Conservation (phyloP, 345 rosid genomes). For the Stellera chamaejasme region DNA sequence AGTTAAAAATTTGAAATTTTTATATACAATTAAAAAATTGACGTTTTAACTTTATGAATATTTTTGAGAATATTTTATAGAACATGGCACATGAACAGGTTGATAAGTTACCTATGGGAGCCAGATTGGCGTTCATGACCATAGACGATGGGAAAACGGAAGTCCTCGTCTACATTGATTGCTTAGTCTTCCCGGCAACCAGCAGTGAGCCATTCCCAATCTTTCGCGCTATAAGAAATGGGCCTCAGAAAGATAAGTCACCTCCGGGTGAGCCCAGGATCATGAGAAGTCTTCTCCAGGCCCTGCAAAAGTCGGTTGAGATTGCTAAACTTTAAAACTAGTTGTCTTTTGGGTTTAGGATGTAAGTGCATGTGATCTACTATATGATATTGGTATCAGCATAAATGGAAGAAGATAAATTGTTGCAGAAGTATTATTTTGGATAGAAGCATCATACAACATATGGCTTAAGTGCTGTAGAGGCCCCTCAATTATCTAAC, state of each 20-base stretch:
- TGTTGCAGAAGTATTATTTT: too few species aligned
- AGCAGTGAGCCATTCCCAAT: conserved; percentile 38
- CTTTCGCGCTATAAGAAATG: conserved; percentile 73
- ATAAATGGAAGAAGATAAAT: too few species aligned
- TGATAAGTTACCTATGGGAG: conserved; percentile 73
- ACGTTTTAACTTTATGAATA: too few species aligned
- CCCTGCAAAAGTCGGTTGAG: conserved; percentile 60
- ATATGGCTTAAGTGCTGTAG: too few species aligned
- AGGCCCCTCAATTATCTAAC: too few species aligned
- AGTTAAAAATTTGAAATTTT: too few species aligned
- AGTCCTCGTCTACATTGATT: conserved; percentile 77
- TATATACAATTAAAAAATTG: too few species aligned
- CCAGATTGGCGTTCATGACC: conserved; percentile 72
- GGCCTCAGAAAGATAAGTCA: conserved; percentile 46
- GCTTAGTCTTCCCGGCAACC: conserved; percentile 53
- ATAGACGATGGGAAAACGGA: conserved; percentile 69
- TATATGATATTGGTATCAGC: too few species aligned
- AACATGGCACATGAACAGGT: conserved; percentile 30
- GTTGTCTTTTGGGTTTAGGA: too few species aligned
- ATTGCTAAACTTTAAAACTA: conserved; percentile 42
- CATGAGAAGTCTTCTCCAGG: conserved; percentile 87
- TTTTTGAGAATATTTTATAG: too few species aligned
- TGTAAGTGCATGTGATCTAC: too few species aligned
- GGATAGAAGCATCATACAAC: too few species aligned
- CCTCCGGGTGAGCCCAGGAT: conserved; percentile 92